Evolutionary conservation across 2,329 filamentous ascomycete genomes (phyloP).

Genomic region (Diaporthe amygdali): DNA sequence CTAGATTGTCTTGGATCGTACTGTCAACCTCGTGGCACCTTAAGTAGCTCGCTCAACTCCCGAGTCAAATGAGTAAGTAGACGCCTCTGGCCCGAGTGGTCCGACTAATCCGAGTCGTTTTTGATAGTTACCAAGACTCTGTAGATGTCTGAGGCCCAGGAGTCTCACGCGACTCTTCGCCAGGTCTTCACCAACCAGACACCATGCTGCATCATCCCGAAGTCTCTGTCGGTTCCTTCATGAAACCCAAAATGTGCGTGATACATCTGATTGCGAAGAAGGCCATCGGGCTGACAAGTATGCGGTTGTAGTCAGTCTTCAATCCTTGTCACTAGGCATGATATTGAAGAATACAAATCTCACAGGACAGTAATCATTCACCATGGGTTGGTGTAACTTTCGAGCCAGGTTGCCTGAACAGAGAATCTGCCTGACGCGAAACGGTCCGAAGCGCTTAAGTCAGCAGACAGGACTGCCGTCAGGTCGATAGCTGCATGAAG

Average conservation of each 20-base stretch:
- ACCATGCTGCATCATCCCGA: no score
- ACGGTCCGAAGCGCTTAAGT: background rate
- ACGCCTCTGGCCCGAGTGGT: background rate
- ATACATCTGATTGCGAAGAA: background rate
- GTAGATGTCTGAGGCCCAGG: background rate
- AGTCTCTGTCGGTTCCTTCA: background rate
- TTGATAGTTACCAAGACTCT: background rate
- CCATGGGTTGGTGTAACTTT: background rate
- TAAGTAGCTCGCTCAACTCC: background rate
- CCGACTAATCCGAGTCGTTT: background rate
- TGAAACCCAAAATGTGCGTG: background rate
- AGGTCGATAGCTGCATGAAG: background rate
- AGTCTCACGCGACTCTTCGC: background rate
- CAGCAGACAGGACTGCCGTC: background rate
- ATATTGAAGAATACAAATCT: background rate
- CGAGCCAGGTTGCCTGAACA: background rate
- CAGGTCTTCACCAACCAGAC: no score
- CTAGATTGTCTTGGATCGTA: background rate
- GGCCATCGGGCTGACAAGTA: background rate
- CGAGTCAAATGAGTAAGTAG: background rate
- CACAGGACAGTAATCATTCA: background rate
- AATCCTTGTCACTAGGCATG: background rate
- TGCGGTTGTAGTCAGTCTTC: background rate
- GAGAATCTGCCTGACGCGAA: background rate
- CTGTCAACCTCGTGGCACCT: background rate